phyloP scores from a whole-genome alignment of 352 stramenopile genomes.

The Blastocystis sp. region DNA sequence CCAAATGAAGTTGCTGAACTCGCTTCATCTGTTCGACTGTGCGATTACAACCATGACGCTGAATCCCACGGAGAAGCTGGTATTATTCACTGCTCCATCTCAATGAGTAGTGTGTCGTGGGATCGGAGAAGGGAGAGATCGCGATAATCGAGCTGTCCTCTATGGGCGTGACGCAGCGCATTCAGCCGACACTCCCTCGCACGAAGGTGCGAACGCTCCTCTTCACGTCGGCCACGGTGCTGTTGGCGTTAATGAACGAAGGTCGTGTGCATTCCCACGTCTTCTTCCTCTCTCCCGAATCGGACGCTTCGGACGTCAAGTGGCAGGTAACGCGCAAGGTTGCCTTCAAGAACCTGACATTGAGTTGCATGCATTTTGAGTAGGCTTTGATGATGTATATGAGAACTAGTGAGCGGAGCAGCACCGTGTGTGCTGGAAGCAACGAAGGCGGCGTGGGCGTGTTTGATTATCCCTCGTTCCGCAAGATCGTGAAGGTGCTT shows the following conservation, averaged over 20 bases:
- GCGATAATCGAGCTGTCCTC: constrained; percentile 49
- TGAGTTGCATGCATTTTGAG: constrained; percentile 31
- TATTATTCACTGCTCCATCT: background rate
- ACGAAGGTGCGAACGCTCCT: background rate
- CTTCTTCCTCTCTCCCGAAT: background rate
- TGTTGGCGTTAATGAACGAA: background rate
- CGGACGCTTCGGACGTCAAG: background rate
- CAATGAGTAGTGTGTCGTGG: constrained; percentile 12
- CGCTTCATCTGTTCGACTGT: constrained; percentile 32
- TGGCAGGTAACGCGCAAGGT: background rate
- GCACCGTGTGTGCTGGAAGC: background rate
- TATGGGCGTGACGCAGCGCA: constrained; percentile 40
- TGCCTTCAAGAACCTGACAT: background rate
- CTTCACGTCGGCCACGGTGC: constrained; percentile 4
- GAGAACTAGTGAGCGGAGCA: background rate
- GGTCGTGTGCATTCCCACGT: background rate
- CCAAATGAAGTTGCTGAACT: too few relatives aligned
- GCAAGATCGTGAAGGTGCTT: background rate
- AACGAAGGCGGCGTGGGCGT: constrained; percentile 46
- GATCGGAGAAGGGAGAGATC: constrained; percentile 36
- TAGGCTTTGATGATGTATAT: background rate
- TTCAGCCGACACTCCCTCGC: background rate
- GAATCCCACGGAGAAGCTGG: constrained; percentile 55
- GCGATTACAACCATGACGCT: background rate
- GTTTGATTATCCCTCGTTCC: constrained; percentile 22